These are phyloP conservation scores for Musa schizocarpa DNA, from an alignment of 176 grass and related monocot species.

Conservation along the genomic window DNA sequence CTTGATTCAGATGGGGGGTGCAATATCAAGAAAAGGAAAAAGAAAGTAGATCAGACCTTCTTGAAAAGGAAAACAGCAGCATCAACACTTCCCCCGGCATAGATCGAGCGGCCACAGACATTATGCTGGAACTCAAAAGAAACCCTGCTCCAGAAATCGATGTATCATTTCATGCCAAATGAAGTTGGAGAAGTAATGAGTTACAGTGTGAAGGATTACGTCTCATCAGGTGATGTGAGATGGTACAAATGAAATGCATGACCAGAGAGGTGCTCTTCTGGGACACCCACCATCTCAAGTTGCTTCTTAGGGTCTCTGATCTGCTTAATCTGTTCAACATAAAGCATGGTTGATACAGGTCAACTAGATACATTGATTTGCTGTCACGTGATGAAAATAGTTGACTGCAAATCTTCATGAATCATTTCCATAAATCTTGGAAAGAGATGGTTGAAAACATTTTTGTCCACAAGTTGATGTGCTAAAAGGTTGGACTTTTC, in stretches of 20 bases:
- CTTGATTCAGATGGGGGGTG: no score
- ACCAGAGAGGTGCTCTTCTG: constrained; percentile 64
- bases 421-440: no score
- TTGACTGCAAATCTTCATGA: neutral
- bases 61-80: constrained; percentile 64
- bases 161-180: neutral
- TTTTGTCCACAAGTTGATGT: no score
- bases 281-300: constrained; percentile 91
- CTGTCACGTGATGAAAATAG: neutral
- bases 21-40: no score
- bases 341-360: neutral
- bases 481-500: no score
- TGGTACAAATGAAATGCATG: constrained; percentile 92
- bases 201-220: constrained; percentile 26
- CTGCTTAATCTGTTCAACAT: constrained; percentile 53
- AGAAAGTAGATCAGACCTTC: constrained; percentile 38
- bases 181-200: neutral
- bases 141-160: constrained; percentile 36
- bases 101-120: constrained; percentile 75
- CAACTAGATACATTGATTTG: neutral
- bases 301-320: constrained; percentile 65
- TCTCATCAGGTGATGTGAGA: constrained; percentile 75
- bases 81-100: constrained; percentile 69
- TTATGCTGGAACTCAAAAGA: constrained; percentile 98
- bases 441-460: no score